phyloP scores from a whole-genome alignment of 306 rosid species.

The Sindora glabra region DNA sequence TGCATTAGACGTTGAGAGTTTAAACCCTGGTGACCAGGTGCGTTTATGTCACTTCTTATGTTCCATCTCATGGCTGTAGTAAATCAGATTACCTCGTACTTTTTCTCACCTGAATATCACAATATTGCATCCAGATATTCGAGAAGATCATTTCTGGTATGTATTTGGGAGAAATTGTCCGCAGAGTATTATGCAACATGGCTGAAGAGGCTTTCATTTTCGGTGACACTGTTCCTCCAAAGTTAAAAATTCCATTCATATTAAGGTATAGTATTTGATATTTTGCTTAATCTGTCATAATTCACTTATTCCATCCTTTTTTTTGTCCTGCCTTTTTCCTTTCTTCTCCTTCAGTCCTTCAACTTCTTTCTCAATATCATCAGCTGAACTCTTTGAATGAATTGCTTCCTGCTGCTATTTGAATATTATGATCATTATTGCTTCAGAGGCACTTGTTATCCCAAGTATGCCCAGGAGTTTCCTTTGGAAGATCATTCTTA shows the following conservation, averaged over 20 bases:
- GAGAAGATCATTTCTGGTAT: slow-evolving; percentile 86
- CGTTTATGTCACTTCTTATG: not conserved
- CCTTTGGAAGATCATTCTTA: no score
- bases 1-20: slow-evolving; percentile 69
- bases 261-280: slow-evolving; percentile 67
- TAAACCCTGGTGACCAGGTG: slow-evolving; percentile 90
- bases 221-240: slow-evolving; percentile 64
- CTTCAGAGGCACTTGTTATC: not conserved
- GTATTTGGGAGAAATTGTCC: slow-evolving; percentile 85
- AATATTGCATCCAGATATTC: slow-evolving; percentile 42
- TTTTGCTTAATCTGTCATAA: no score
- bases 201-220: slow-evolving; percentile 80
- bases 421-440: not conserved
- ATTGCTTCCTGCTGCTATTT: no score
- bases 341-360: no score
- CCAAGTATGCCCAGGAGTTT: no score
- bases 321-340: no score
- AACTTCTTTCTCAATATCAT: not conserved
- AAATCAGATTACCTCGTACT: no score
- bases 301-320: no score
- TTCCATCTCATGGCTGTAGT: not conserved
- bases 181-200: slow-evolving; percentile 64
- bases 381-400: no score
- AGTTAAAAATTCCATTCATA: slow-evolving; percentile 53
- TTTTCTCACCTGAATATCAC: not conserved